Evolutionary conservation across 2,329 filamentous ascomycete genomes (phyloP), one percentile per base, ranked within the genome.

Genomic region (Fusarium sp.): DNA sequence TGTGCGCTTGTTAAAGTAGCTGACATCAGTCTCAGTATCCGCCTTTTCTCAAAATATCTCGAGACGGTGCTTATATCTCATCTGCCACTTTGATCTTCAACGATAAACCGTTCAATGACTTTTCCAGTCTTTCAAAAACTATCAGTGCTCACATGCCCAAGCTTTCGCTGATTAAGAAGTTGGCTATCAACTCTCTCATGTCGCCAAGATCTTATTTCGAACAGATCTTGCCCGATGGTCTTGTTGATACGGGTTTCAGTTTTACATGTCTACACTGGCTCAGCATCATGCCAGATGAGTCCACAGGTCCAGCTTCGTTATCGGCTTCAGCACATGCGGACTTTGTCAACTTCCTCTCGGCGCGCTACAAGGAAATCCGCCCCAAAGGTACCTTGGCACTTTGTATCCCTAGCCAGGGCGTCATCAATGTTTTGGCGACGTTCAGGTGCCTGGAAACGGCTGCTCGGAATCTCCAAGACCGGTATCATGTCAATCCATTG

Each of bases 1-100:
- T 5, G 2, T 0, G 3, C n/a, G 5, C 1, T 16, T 1, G 16
- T 9, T 2, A 2, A 9, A 29, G 6, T 18, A 6, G 7, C 24
- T 43, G n/a, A 50, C 6, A 9, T 6, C 6, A 1, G 2, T 6
- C 1, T 15, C 8, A 43, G 35, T 3, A 16, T 52, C 15, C 15
- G 11, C 3, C 35, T 52, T 4, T 28, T 52, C 11, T 52, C 48
- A 1, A 21, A 43, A 2, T 52, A 43, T 9, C 11, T 52, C 6
- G 13, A 15, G 1, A 15, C 0, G 4, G 3, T 29, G 0, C 24
- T 23, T 43, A 6, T 1, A 4, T 29, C 1, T 9, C 8, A 11
- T 52, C 35, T 2, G 48, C 48, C 6, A 52, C 35, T 6, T 29
- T 52, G 6, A 3, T 43, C 4, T 52, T 52, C 15, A 52, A 43